phyloP scores from a whole-genome alignment of 192 early-diverging fungal genomes.

The Coemansia interrupta region DNA sequence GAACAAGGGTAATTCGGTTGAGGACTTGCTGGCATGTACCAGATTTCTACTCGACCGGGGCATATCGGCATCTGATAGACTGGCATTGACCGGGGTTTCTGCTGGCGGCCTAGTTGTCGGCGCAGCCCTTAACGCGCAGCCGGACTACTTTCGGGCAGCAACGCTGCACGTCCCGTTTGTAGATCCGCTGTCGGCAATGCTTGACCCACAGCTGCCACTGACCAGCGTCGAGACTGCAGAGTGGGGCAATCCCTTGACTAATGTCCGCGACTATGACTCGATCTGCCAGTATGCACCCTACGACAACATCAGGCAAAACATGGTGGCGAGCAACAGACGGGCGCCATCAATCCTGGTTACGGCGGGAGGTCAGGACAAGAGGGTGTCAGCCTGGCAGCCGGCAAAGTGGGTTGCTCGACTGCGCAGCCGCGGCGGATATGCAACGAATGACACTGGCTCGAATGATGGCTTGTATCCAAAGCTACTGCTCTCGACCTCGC shows the following conservation, averaged over 20 bases:
- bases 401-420: conserved; percentile 84
- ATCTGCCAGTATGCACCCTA: conserved; percentile 68
- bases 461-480: not conserved
- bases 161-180: conserved; percentile 79
- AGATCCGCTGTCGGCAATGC: conserved; percentile 83
- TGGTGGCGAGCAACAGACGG: too few species aligned
- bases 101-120: conserved; percentile 79
- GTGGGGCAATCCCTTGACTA: conserved; percentile 68
- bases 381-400: conserved; percentile 80
- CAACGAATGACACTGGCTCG: not conserved
- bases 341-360: conserved; percentile 67
- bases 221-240: conserved; percentile 71
- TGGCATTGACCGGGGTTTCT: conserved; percentile 69
- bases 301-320: conserved; percentile 52
- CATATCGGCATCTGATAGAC: conserved; percentile 51
- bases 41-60: conserved; percentile 61
- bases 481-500: conserved; percentile 28
- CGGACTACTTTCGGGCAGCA: conserved; percentile 73
- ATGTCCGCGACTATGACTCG: conserved; percentile 52
- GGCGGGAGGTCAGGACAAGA: conserved; percentile 73
- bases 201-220: conserved; percentile 65
- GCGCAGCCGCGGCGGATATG: conserved; percentile 43
- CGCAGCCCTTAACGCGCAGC: conserved; percentile 59
- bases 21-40: conserved; percentile 67
- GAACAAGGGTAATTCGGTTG: conserved; percentile 70